Evolutionary conservation across 2,329 filamentous ascomycete species (phyloP).

Genomic region (Aphanoascus verrucosus): DNA sequence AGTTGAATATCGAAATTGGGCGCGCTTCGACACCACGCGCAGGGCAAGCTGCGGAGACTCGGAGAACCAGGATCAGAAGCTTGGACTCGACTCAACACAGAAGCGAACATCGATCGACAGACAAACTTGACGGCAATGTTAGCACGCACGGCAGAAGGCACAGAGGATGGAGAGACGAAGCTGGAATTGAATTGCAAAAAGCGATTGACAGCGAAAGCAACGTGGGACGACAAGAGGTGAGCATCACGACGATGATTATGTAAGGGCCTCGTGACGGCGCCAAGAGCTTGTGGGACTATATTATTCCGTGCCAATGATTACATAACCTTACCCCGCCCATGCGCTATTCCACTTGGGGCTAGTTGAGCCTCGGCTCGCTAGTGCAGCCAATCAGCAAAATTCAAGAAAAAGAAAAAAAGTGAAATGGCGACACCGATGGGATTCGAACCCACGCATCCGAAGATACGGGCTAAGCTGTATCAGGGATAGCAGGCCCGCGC

Average conservation of each 20-base stretch:
- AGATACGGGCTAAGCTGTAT: neutral
- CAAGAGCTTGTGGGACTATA: neutral
- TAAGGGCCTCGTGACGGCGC: neutral
- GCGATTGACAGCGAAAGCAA: slow-evolving; percentile 3
- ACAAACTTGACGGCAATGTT: neutral
- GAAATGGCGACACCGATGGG: neutral
- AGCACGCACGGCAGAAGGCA: neutral
- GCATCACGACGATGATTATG: neutral
- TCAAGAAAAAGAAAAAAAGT: no score
- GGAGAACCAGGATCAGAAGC: neutral
- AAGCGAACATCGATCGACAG: neutral
- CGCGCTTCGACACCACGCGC: neutral
- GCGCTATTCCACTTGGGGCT: neutral
- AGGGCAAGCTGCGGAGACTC: neutral
- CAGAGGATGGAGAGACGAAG: neutral
- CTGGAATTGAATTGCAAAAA: neutral
- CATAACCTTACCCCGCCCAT: neutral
- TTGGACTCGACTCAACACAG: slow-evolving; percentile 1
- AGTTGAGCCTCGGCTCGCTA: neutral
- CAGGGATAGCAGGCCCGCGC: neutral
- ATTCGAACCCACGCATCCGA: neutral
- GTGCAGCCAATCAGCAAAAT: no score
- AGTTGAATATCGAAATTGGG: neutral
- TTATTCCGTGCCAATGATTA: neutral
- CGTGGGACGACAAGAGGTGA: slow-evolving; percentile 8